phyloP scores from a whole-genome alignment of 768 basidiomycete species.

The Russula vinacea region DNA sequence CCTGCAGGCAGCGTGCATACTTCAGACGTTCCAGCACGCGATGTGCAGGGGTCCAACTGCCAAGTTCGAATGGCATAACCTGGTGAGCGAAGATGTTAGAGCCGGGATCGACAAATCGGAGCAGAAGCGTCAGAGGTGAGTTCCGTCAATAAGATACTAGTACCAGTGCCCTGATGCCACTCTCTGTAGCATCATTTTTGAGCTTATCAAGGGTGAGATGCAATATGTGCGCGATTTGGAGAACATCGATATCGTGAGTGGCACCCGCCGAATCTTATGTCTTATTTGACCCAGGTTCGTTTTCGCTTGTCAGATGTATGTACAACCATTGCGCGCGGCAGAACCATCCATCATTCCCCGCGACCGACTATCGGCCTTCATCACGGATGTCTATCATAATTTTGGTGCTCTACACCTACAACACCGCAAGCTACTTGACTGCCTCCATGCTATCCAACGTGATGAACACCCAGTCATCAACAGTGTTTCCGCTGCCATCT shows the following conservation, averaged over 20 bases:
- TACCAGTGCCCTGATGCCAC: neutral
- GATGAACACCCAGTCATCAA: slow-evolving; percentile 81
- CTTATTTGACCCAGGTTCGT: slow-evolving; percentile 1
- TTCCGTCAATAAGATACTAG: slow-evolving; percentile 11
- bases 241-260: slow-evolving; percentile 68
- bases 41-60: slow-evolving; percentile 78
- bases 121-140: slow-evolving; percentile 81
- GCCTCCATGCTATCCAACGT: slow-evolving; percentile 81
- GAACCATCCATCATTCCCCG: slow-evolving; percentile 76
- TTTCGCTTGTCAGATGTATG: slow-evolving; percentile 60
- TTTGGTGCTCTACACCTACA: slow-evolving; percentile 70
- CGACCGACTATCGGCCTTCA: slow-evolving; percentile 69
- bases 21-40: slow-evolving; percentile 86
- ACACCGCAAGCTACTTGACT: slow-evolving; percentile 71
- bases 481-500: slow-evolving; percentile 77
- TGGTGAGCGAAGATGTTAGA: slow-evolving; percentile 67
- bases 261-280: neutral
- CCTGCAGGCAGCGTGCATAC: slow-evolving; percentile 73
- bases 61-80: slow-evolving; percentile 89
- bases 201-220: slow-evolving; percentile 95
- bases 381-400: slow-evolving; percentile 88
- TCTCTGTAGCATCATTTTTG: slow-evolving; percentile 74
- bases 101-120: slow-evolving; percentile 66
- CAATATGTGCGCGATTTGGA: slow-evolving; percentile 90
- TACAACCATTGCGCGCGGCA: slow-evolving; percentile 65